phyloP scores from a whole-genome alignment of 2,329 filamentous ascomycete genomes.

The Penicillium corylophilum region DNA sequence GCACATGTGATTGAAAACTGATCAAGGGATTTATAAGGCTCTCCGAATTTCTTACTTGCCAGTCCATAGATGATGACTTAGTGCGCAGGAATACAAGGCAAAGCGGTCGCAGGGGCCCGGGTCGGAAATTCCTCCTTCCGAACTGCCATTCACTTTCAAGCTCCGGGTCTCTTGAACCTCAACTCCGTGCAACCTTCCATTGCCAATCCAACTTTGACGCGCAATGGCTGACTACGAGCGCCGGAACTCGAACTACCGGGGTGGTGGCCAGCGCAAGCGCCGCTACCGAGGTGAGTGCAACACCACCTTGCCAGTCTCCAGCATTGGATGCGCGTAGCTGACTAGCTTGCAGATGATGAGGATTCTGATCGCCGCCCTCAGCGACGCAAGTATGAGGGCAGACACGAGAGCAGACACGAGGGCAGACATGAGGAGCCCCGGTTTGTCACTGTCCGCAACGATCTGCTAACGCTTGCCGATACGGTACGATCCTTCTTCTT shows the following conservation, averaged over 20 bases:
- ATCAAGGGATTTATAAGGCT: no score
- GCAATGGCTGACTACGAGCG: slow-evolving; percentile 56
- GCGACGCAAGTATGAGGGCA: slow-evolving; percentile 71
- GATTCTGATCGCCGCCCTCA: slow-evolving; percentile 71
- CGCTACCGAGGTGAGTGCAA: slow-evolving; percentile 68
- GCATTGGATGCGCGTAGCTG: slow-evolving; percentile 21
- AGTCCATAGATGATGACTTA: no score
- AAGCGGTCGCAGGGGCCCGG: slow-evolving; percentile 7
- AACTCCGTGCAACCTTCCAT: slow-evolving; percentile 4
- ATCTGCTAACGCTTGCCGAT: slow-evolving; percentile 78
- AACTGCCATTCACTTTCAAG: slow-evolving; percentile 15
- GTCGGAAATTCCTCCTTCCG: slow-evolving; percentile 21
- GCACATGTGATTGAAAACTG: no score
- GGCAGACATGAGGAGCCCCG: slow-evolving; percentile 73
- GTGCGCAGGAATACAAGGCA: background rate
- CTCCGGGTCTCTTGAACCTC: slow-evolving; percentile 11
- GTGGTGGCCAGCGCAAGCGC: slow-evolving; percentile 62
- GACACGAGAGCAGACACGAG: no score
- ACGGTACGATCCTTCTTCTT: slow-evolving; percentile 49
- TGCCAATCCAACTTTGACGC: slow-evolving; percentile 6
- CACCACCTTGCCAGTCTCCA: background rate
- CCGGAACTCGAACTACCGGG: slow-evolving; percentile 53
- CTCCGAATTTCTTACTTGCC: no score
- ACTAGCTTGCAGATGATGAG: slow-evolving; percentile 64
- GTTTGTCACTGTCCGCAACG: slow-evolving; percentile 70